Evolutionary conservation across 495 filamentous ascomycete species (phyloP).

Genomic region (Penicillium ucsense): DNA sequence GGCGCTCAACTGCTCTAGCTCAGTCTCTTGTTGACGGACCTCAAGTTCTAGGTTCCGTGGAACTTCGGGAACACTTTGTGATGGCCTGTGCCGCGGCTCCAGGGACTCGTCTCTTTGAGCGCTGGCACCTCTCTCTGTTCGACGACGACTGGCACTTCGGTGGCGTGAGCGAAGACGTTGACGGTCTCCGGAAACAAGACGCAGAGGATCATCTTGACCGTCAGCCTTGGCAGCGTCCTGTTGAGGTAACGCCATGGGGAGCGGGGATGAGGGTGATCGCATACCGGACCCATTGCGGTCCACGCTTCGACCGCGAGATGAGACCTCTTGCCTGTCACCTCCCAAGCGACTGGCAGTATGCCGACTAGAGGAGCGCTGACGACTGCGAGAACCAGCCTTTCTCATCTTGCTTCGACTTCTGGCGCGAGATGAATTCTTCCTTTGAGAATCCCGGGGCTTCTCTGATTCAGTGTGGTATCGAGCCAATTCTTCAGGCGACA

Average conservation of each 20-base stretch:
- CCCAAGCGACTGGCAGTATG: slow-evolving; percentile 39
- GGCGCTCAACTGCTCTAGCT: slow-evolving; percentile 11
- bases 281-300: slow-evolving; percentile 48
- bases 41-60: slow-evolving; percentile 27
- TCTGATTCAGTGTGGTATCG: slow-evolving; percentile 41
- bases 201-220: slow-evolving; percentile 49
- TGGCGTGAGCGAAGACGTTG: slow-evolving; percentile 54
- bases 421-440: slow-evolving; percentile 30
- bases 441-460: slow-evolving; percentile 29
- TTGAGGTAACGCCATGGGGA: slow-evolving; percentile 51
- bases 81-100: slow-evolving; percentile 26
- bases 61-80: slow-evolving; percentile 33
- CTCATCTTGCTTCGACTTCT: slow-evolving; percentile 30
- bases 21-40: slow-evolving; percentile 3
- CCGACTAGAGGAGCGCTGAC: slow-evolving; percentile 33
- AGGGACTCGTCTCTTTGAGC: slow-evolving; percentile 38
- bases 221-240: slow-evolving; percentile 18
- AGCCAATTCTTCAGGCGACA: slow-evolving; percentile 78
- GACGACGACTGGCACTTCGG: slow-evolving; percentile 37
- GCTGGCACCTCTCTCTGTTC: slow-evolving; percentile 37
- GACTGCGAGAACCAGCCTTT: slow-evolving; percentile 26
- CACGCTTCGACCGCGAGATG: slow-evolving; percentile 41
- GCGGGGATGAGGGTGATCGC: slow-evolving; percentile 71
- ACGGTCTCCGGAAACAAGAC: slow-evolving; percentile 49
- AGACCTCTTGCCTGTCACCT: slow-evolving; percentile 29